phyloP scores from a whole-genome alignment of 2,329 filamentous ascomycete species.

The Penicillium rolfsii region DNA sequence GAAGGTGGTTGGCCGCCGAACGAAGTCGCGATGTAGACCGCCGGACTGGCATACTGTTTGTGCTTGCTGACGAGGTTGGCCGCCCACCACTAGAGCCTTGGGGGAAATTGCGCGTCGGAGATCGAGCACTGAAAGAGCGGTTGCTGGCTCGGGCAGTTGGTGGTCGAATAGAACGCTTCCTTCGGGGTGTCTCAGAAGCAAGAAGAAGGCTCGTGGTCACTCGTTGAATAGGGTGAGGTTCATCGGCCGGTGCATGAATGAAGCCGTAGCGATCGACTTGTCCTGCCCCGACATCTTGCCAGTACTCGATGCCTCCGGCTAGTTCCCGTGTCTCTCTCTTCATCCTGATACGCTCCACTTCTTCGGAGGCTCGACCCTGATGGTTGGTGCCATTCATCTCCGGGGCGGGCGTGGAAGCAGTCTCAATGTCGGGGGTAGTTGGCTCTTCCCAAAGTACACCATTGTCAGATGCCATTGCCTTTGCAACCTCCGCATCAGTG shows the following conservation, averaged over 20 bases:
- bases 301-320: slow-evolving; percentile 67
- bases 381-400: slow-evolving; percentile 35
- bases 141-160: slow-evolving; percentile 52
- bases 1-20: slow-evolving; percentile 56
- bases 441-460: slow-evolving; percentile 47
- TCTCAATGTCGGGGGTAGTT: slow-evolving; percentile 34
- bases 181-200: slow-evolving; percentile 59
- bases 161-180: slow-evolving; percentile 56
- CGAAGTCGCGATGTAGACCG: slow-evolving; percentile 52
- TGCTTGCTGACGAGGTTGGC: slow-evolving; percentile 53
- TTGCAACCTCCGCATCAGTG: slow-evolving; percentile 45
- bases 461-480: slow-evolving; percentile 43
- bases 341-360: slow-evolving; percentile 41
- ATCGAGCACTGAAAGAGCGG: slow-evolving; percentile 49
- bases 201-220: slow-evolving; percentile 63
- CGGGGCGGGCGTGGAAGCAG: slow-evolving; percentile 32
- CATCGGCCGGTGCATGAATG: slow-evolving; percentile 49
- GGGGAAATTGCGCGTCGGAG: slow-evolving; percentile 45
- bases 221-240: slow-evolving; percentile 55
- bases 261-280: slow-evolving; percentile 70
- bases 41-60: slow-evolving; percentile 46
- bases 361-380: slow-evolving; percentile 34
- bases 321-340: slow-evolving; percentile 59
- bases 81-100: slow-evolving; percentile 44
- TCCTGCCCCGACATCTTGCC: slow-evolving; percentile 61